Percentiles rank a stretch among this genome's conserved stretches.
Conservation (phyloP, 768 basidiomycete genomes). For the Tylopilus subfusipes region DNA sequence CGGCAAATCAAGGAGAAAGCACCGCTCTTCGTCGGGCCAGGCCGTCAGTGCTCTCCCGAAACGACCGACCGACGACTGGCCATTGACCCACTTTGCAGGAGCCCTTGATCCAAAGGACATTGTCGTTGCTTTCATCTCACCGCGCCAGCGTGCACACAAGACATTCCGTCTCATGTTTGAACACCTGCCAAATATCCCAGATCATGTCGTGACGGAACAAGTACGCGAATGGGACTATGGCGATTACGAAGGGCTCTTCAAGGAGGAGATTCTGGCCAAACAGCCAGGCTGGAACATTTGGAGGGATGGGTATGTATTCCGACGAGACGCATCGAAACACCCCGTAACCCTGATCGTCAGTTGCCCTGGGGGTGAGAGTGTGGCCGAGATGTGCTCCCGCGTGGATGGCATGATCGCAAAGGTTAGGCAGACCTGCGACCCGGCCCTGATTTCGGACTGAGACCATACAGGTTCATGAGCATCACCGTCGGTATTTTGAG, state of each 20-base stretch:
- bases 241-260: slow-evolving; percentile 78
- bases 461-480: slow-evolving; percentile 56
- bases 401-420: slow-evolving; percentile 74
- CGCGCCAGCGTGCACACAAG: slow-evolving; percentile 78
- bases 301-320: slow-evolving; percentile 63
- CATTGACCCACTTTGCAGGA: slow-evolving; percentile 37
- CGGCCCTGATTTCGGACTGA: slow-evolving; percentile 4
- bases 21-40: slow-evolving; percentile 65
- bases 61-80: not conserved
- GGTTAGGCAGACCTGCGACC: slow-evolving; percentile 37
- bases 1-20: slow-evolving; percentile 65
- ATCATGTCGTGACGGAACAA: slow-evolving; percentile 60
- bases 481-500: slow-evolving; percentile 68
- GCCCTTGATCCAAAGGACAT: slow-evolving; percentile 79
- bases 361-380: slow-evolving; percentile 86
- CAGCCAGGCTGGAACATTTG: slow-evolving; percentile 75
- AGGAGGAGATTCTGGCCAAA: slow-evolving; percentile 70
- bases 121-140: slow-evolving; percentile 75
- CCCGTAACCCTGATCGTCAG: slow-evolving; percentile 35
- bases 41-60: slow-evolving; percentile 49
- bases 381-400: slow-evolving; percentile 70
- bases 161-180: slow-evolving; percentile 83
- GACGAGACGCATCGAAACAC: not conserved
- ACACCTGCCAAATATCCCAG: slow-evolving; percentile 42
- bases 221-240: slow-evolving; percentile 91